Conservation (phyloP, 331 rosid genomes). For the Malus hybrid region DNA sequence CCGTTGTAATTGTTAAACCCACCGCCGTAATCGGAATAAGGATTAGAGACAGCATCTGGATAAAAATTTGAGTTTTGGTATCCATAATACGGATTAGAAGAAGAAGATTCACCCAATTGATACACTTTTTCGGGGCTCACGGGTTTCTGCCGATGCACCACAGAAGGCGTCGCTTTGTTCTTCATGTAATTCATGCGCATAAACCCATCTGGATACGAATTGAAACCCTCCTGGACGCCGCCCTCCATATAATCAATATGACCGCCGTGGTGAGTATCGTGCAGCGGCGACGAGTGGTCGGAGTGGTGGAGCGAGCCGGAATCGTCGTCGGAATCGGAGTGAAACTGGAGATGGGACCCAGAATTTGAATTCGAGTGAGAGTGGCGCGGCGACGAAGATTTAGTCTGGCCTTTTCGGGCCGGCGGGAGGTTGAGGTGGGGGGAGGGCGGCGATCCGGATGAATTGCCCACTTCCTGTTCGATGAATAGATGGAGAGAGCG, state of each 20-base stretch:
- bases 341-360: constrained; percentile 29
- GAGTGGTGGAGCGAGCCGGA: constrained; percentile 44
- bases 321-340: constrained; percentile 49
- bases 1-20: constrained; percentile 7
- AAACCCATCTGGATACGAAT: constrained; percentile 30
- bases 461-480: constrained; percentile 24
- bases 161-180: constrained; percentile 55
- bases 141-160: constrained; percentile 58
- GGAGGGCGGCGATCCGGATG: constrained; percentile 28
- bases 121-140: constrained; percentile 32
- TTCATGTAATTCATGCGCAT: constrained; percentile 63
- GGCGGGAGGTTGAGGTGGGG: constrained; percentile 48
- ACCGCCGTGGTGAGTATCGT: constrained; percentile 17
- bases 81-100: constrained; percentile 17
- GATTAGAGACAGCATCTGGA: constrained; percentile 7
- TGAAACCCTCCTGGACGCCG: constrained; percentile 22
- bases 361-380: constrained; percentile 18
- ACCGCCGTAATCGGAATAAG: background rate
- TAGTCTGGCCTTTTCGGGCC: constrained; percentile 27
- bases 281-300: constrained; percentile 50
- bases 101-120: constrained; percentile 62
- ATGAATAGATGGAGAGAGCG: constrained; percentile 54
- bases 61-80: constrained; percentile 18
- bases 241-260: constrained; percentile 20
- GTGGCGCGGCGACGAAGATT: constrained; percentile 8